Evolutionary conservation across 495 filamentous ascomycete species (phyloP), one percentile per base, ranked within the genome.

Genomic region (Talaromyces ruber): DNA sequence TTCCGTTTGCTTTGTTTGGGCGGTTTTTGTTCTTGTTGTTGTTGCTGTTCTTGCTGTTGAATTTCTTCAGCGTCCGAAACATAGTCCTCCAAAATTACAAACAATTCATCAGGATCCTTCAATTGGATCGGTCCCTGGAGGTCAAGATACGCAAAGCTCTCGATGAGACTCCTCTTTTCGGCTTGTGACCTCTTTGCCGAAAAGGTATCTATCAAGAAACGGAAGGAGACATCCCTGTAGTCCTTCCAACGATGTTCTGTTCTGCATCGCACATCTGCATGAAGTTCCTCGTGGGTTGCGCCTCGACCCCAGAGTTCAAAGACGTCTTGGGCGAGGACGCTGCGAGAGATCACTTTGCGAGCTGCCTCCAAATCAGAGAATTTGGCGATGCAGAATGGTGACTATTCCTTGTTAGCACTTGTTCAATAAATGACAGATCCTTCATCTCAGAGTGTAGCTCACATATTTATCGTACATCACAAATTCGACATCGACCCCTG

Each of bases 231-330:
- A 0, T 79, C 63, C 47, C 75, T 65, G 75, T 89, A 95, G 4
- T 73, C 65, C 0, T 71, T 57, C 93, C 92, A 96, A 58, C 83
- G 74, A 47, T 82, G 74, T n/a, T 79, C 39, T 0, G 88, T 88
- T 59, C 77, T 75, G 25, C 64, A 68, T 58, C 75, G 77, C 55
- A 96, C 76, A 63, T 84, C 77, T 60, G 72, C 74, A 71, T 97
- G 91, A 11, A 97, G 79, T 45, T 81, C 78, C 22, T 82, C 76
- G 67, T 94, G 90, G 58, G 76, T 84, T 25, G 73, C 65, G 34
- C 89, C 92, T 50, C 77, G 73, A 29, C 89, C 93, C 94, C 94
- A 98, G 64, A 96, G 83, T 70, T 95, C 92, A 74, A 90, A 88
- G 69, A 98, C 87, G 18, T 82, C 85, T 73, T 89, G 88, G 62